Base-by-base conservation (phyloP, 176 grass and related monocot genomes). In the Aegilops speltoides region DNA sequence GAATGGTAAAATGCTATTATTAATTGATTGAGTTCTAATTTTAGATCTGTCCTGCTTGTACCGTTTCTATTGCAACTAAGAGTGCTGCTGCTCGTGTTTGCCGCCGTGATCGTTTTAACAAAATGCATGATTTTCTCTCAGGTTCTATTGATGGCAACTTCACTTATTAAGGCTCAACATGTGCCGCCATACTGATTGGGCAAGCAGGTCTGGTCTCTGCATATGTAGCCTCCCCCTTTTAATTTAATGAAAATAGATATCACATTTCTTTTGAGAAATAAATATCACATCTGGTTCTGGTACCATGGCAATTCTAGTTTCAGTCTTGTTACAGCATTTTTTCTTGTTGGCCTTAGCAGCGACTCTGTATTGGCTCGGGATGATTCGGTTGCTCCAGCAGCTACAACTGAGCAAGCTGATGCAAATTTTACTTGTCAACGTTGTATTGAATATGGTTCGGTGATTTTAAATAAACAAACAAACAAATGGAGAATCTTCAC, bases 401-500 rank as follows among this genome's bases (percentile, higher is more conserved):
- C 64, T 75, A 57, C 71, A 92, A 94, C 85, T 83, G 90, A 82
- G 76, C 74, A 96, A 92, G 41, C 48, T 69, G 83, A 92, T 25
- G 82, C 14, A 85, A 76, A 73, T 83, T 40, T 64, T 72, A 62
- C 84, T 48, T 76, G 70, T 78, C 83, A 94, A 76, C 80, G 62
- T 26, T 68, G 76, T 76, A 86, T 98, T 46, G 96, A 94, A 89
- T 90, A 94, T 92, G 90, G 93, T 43, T 94, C 93, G 56, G 82
- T 96, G 40, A 38, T 98, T 48, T 98, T 93, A 84, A 96, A 98
- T 59, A 88, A 86, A 64, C 90, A 98, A 64, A 98, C 93, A 8
- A 28, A 86, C 28, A 95, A 92, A 89, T 95, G 96, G 96, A 91
- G 96, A 88, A 70, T 98, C 40, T 94, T 85, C 88, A 98, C 93